Evolutionary conservation across 2,329 filamentous ascomycete species (phyloP).

Genomic region (Pseudogymnoascus sp.): DNA sequence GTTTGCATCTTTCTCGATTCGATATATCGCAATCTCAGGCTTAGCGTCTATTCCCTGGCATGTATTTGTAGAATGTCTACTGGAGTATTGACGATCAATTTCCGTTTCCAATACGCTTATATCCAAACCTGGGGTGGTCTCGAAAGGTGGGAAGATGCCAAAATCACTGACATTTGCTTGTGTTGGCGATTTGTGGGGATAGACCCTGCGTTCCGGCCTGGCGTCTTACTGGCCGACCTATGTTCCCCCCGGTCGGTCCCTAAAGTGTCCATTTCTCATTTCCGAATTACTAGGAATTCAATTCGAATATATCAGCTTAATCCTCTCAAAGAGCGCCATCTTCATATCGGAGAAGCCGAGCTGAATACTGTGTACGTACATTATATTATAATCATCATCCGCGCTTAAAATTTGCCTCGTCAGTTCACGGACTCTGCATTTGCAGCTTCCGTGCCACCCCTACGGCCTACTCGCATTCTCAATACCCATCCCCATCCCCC

Average conservation of each 20-base stretch:
- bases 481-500: neutral
- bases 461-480: neutral
- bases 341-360: neutral
- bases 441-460: neutral
- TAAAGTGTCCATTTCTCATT: no score
- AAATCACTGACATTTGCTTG: no score
- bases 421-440: neutral
- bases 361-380: neutral
- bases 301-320: no score
- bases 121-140: neutral
- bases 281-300: no score
- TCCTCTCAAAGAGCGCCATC: no score
- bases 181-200: neutral
- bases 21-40: neutral
- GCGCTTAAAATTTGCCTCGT: neutral
- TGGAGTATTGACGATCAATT: neutral
- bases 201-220: neutral
- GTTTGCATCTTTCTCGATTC: neutral
- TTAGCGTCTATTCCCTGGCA: neutral
- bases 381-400: neutral
- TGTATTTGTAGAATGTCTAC: neutral
- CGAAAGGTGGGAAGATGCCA: no score
- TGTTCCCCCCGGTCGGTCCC: no score
- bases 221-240: no score
- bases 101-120: neutral